Evolutionary conservation across 2,329 filamentous ascomycete genomes (phyloP).

Genomic region (Calonectria hawksworthii): DNA sequence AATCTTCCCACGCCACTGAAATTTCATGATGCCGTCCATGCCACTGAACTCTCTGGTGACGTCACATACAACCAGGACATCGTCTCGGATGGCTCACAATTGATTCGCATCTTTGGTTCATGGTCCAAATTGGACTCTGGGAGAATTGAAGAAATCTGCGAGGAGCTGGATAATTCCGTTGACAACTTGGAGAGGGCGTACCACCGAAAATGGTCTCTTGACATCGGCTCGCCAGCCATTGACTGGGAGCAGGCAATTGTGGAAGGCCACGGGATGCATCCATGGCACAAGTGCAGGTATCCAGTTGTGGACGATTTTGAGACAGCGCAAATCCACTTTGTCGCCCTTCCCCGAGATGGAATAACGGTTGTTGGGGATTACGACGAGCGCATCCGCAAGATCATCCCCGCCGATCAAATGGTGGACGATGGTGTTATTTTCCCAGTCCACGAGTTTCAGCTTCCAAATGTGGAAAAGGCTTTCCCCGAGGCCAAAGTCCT

Average conservation of each 20-base stretch:
- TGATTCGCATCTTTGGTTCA: not conserved
- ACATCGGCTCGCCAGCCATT: not conserved
- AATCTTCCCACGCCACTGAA: not conserved
- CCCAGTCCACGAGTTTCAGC: not conserved
- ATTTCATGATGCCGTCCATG: not conserved
- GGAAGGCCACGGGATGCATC: not conserved
- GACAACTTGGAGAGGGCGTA: not conserved
- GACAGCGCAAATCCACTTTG: not conserved
- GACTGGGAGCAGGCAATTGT: not conserved
- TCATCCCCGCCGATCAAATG: not conserved
- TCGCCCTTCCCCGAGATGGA: not conserved
- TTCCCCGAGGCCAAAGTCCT: not conserved
- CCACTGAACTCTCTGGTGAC: not conserved
- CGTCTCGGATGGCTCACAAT: not conserved
- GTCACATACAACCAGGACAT: not conserved
- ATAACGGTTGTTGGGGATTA: not conserved
- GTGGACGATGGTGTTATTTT: not conserved
- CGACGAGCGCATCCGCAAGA: not conserved
- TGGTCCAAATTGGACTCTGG: not conserved
- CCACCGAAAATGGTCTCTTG: not conserved
- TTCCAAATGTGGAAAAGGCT: not conserved
- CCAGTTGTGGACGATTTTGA: not conserved
- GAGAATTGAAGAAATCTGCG: not conserved
- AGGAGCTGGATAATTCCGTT: not conserved
- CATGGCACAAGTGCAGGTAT: not conserved